Conservation (phyloP, 805 yeast species). For the Debaryomyces castellii region DNA sequence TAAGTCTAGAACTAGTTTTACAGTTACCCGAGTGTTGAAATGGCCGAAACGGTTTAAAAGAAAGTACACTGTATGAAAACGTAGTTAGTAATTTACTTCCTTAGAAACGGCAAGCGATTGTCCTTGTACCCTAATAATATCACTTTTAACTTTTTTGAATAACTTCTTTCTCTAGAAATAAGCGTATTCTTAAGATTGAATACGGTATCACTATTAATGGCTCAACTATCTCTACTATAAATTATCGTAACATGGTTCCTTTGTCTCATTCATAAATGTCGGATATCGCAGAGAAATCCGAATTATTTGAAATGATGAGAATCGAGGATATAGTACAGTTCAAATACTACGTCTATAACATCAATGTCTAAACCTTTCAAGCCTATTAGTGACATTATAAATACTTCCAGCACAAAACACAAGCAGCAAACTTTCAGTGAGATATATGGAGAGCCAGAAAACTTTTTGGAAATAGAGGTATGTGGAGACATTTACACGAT, state of each 20-base stretch:
- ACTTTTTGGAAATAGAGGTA: slow-evolving; percentile 89
- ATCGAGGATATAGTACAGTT: background rate
- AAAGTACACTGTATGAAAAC: too few species aligned
- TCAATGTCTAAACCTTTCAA: slow-evolving; percentile 40
- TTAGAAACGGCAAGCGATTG: too few species aligned
- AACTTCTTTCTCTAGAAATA: too few species aligned
- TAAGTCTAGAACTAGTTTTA: too few species aligned
- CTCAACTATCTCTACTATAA: background rate
- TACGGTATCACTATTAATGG: too few species aligned
- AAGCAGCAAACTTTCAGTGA: slow-evolving; percentile 69
- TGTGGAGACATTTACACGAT: slow-evolving; percentile 8
- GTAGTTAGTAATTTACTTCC: too few species aligned
- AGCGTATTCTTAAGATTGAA: too few species aligned
- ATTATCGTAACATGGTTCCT: background rate
- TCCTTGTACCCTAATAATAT: too few species aligned
- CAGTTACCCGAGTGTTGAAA: too few species aligned
- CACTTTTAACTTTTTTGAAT: too few species aligned
- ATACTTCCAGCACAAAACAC: slow-evolving; percentile 35
- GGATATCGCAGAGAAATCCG: background rate
- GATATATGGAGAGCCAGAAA: slow-evolving; percentile 91
- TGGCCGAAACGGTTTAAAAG: too few species aligned
- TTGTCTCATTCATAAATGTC: background rate
- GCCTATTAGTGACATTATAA: slow-evolving; percentile 42
- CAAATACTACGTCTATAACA: background rate
- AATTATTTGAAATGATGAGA: background rate